Evolutionary conservation across 1,139 yeast genomes (phyloP).

Genomic region (Pichia sp.): DNA sequence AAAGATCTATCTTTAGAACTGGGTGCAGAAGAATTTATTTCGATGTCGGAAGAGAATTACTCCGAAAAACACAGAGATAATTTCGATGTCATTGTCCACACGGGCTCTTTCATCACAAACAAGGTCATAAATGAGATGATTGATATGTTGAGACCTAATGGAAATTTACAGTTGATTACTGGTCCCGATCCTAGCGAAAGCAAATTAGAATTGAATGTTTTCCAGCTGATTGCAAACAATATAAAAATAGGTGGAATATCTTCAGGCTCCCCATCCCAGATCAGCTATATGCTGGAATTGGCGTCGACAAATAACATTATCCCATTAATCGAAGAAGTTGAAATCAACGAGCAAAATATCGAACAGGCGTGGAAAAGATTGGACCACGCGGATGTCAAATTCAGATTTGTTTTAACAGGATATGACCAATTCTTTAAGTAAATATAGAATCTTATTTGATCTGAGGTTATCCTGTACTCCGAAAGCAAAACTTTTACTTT

Average conservation of each 20-base stretch:
- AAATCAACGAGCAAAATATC: slow-evolving; percentile 41
- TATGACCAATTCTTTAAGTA: slow-evolving; percentile 29
- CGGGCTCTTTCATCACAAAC: slow-evolving; percentile 36
- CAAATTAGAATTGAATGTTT: slow-evolving; percentile 24
- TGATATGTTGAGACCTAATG: slow-evolving; percentile 29
- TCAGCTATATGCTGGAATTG: slow-evolving; percentile 43
- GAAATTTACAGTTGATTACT: slow-evolving; percentile 37
- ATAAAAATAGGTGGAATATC: slow-evolving; percentile 30
- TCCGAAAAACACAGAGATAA: slow-evolving; percentile 27
- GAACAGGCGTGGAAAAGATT: slow-evolving; percentile 41
- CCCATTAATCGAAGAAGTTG: slow-evolving; percentile 52
- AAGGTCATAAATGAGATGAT: slow-evolving; percentile 29
- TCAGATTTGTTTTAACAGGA: slow-evolving; percentile 57
- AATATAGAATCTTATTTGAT: too few species aligned
- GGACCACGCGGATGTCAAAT: slow-evolving; percentile 49
- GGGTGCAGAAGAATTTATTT: slow-evolving; percentile 46
- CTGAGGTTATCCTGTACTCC: too few species aligned
- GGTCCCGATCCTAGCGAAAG: slow-evolving; percentile 28
- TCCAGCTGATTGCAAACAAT: slow-evolving; percentile 24
- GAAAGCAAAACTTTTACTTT: too few species aligned
- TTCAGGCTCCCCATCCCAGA: slow-evolving; percentile 39
- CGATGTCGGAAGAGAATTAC: slow-evolving; percentile 31
- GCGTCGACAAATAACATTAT: slow-evolving; percentile 43
- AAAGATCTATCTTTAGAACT: slow-evolving; percentile 39
- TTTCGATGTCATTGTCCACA: slow-evolving; percentile 41